These are phyloP conservation scores for Bryum argenteum DNA, from an alignment of 225 moss, liverwort and hornwort species.

Conservation along the genomic window DNA sequence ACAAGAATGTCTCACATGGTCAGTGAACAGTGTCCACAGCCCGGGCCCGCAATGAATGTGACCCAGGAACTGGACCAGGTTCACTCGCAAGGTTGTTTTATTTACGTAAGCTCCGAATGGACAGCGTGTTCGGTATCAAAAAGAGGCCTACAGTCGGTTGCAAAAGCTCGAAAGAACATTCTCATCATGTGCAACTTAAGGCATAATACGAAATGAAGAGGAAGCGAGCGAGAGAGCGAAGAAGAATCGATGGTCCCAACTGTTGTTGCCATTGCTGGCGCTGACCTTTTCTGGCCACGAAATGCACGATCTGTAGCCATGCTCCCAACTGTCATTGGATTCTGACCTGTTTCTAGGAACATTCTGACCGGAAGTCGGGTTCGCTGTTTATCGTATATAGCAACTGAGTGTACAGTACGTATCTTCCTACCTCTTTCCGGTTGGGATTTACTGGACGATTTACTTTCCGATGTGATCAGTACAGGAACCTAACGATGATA, in stretches of 20 bases:
- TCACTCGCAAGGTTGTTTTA: neutral
- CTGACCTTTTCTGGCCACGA: constrained; percentile 10
- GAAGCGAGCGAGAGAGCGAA: too few species aligned
- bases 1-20: neutral
- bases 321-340: neutral
- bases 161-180: too few species aligned
- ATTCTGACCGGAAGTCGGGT: neutral
- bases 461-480: too few species aligned
- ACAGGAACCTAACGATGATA: too few species aligned
- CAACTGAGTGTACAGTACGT: too few species aligned
- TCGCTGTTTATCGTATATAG: too few species aligned
- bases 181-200: too few species aligned
- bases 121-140: neutral
- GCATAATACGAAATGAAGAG: too few species aligned
- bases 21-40: neutral
- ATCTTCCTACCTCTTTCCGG: too few species aligned
- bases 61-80: neutral
- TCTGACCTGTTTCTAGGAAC: constrained; percentile 9
- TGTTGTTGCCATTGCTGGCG: neutral
- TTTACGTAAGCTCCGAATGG: neutral
- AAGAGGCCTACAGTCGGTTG: neutral
- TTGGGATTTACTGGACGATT: too few species aligned
- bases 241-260: neutral
- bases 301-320: constrained; percentile 1
- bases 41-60: constrained; percentile 5